These are phyloP conservation scores for Sugiyamaella americana DNA, from an alignment of 805 yeast species.

Conservation along the genomic window DNA sequence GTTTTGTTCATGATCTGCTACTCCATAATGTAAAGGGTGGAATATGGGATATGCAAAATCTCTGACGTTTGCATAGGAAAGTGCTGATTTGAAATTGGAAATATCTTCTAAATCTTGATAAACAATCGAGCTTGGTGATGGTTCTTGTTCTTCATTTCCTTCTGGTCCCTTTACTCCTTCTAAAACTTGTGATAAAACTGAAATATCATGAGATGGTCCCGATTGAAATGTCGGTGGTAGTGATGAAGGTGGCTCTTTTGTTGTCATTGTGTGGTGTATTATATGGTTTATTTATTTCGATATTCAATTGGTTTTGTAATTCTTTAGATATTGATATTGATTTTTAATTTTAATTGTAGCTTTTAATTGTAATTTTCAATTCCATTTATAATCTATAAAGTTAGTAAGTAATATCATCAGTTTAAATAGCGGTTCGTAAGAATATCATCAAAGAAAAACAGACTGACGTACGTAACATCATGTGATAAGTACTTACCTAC, in stretches of 20 bases:
- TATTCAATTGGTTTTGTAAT: too few relatives aligned
- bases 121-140: not conserved
- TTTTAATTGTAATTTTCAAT: too few relatives aligned
- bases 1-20: slow-evolving; percentile 26
- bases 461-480: too few relatives aligned
- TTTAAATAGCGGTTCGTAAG: too few relatives aligned
- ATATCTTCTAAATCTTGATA: slow-evolving; percentile 1
- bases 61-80: slow-evolving; percentile 45
- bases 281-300: too few relatives aligned
- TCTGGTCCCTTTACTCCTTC: not conserved
- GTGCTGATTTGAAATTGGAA: slow-evolving; percentile 31
- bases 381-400: too few relatives aligned
- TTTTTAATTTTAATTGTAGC: too few relatives aligned
- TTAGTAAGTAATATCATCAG: too few relatives aligned
- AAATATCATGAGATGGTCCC: not conserved
- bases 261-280: not conserved
- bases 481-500: too few relatives aligned
- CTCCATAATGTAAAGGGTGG: slow-evolving; percentile 70
- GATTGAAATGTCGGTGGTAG: not conserved
- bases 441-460: too few relatives aligned
- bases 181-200: not conserved
- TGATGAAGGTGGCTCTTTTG: not conserved
- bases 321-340: too few relatives aligned
- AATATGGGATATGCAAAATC: slow-evolving; percentile 76
- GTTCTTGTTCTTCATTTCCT: not conserved